Percentiles rank a stretch among this genome's conserved stretches.
These are phyloP conservation scores for Pseudocercospora ulei DNA, from an alignment of 2,329 filamentous ascomycete genomes.

Conservation along the genomic window DNA sequence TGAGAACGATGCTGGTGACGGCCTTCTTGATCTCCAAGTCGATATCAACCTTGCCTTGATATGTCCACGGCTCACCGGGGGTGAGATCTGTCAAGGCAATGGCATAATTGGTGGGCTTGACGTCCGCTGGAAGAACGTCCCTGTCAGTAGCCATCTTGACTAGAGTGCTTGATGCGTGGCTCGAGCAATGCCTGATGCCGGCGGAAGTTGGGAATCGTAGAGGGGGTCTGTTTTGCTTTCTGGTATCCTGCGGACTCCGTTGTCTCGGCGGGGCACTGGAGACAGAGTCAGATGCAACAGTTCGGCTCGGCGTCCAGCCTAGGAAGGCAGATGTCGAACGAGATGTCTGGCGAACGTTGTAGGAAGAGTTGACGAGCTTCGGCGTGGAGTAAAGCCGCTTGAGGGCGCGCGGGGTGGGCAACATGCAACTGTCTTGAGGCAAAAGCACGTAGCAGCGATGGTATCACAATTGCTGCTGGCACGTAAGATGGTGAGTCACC, in stretches of 20 bases:
- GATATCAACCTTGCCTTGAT: slow-evolving; percentile 77
- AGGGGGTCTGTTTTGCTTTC: background rate
- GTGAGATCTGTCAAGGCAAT: slow-evolving; percentile 74
- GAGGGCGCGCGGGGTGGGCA: slow-evolving; percentile 2
- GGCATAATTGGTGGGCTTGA: slow-evolving; percentile 78
- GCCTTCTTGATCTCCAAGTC: slow-evolving; percentile 60
- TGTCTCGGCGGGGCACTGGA: no score
- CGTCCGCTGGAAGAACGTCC: slow-evolving; percentile 42
- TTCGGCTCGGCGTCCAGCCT: slow-evolving; percentile 1
- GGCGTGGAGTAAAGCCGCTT: background rate
- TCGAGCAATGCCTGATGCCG: slow-evolving; percentile 26
- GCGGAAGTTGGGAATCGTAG: background rate
- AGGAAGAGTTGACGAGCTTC: slow-evolving; percentile 1
- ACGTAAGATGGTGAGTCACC: background rate
- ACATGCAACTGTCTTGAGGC: background rate
- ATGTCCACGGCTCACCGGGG: slow-evolving; percentile 61
- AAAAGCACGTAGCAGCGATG: slow-evolving; percentile 1
- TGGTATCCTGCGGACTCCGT: background rate
- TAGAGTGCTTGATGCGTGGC: slow-evolving; percentile 30
- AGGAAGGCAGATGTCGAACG: background rate
- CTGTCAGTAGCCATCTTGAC: slow-evolving; percentile 41
- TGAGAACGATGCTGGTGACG: slow-evolving; percentile 70
- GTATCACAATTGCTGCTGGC: background rate
- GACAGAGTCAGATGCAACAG: background rate
- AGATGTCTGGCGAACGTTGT: background rate